A percentile compares a stretch with the other conserved stretches of the same genome.
phyloP scores from a whole-genome alignment of 139 green algal species.

The Diplosphaera chodatii region DNA sequence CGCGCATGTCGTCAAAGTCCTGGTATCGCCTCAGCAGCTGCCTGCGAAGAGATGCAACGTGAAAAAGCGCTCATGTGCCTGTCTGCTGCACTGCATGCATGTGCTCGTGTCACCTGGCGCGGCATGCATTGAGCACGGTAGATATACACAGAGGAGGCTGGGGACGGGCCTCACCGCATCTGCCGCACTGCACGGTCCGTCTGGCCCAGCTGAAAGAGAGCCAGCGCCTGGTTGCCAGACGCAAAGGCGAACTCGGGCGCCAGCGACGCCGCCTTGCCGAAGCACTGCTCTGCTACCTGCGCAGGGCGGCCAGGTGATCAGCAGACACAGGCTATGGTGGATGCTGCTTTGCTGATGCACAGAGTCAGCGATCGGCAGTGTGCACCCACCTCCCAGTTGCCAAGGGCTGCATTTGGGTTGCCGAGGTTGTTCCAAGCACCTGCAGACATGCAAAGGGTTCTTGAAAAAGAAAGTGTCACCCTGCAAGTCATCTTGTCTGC shows the following conservation, averaged over 20 bases:
- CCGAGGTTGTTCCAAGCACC: conserved; percentile 87
- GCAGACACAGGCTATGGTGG: too few species aligned
- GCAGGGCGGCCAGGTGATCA: too few species aligned
- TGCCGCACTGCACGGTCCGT: conserved; percentile 48
- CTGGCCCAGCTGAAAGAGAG: conserved; percentile 60
- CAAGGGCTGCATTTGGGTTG: conserved; percentile 47
- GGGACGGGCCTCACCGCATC: conserved; percentile 42
- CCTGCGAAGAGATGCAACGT: too few species aligned
- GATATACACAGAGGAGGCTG: not conserved
- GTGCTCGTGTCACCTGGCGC: too few species aligned
- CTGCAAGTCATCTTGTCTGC: too few species aligned
- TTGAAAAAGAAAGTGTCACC: too few species aligned
- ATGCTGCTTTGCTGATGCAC: too few species aligned
- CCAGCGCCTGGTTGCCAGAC: conserved; percentile 66
- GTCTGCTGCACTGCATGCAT: too few species aligned
- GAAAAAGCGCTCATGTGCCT: too few species aligned
- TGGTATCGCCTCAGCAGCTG: conserved; percentile 71
- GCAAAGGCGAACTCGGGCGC: conserved; percentile 79
- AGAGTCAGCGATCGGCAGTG: too few species aligned
- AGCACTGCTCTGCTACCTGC: conserved; percentile 38
- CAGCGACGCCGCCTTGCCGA: conserved; percentile 47
- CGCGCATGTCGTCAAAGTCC: conserved; percentile 73
- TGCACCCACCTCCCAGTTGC: conserved; percentile 7
- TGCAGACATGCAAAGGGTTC: too few species aligned
- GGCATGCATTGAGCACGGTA: too few species aligned